These are phyloP conservation scores for Scenedesmus sp. DNA, from an alignment of 163 green algal genomes.

Conservation along the genomic window DNA sequence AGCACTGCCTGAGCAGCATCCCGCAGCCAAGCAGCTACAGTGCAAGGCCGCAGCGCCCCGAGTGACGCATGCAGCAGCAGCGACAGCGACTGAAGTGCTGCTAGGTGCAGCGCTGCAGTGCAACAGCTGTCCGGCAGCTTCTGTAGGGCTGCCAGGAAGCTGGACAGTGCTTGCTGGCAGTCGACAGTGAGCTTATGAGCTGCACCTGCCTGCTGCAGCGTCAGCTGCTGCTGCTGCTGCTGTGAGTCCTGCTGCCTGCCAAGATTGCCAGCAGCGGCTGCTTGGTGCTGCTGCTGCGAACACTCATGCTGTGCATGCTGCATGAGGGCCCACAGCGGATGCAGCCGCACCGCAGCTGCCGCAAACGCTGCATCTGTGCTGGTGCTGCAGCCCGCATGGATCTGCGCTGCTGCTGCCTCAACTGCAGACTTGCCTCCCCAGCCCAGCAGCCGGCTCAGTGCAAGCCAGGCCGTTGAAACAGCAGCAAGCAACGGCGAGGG, in stretches of 20 bases:
- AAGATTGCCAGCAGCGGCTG: background rate
- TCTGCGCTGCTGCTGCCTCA: background rate
- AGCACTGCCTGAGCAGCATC: background rate
- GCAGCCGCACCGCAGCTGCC: background rate
- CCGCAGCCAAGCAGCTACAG: conserved; percentile 23
- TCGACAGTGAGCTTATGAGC: background rate
- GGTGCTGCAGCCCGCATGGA: conserved; percentile 2
- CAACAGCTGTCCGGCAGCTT: background rate
- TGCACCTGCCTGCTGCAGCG: background rate
- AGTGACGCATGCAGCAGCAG: background rate
- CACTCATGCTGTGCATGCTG: conserved; percentile 1
- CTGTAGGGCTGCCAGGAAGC: background rate
- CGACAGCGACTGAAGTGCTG: background rate
- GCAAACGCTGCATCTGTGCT: background rate
- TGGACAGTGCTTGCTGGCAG: conserved; percentile 11
- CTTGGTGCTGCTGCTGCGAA: background rate
- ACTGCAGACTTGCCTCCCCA: background rate
- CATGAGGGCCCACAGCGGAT: background rate
- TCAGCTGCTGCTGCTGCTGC: background rate
- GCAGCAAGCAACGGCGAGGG: conserved; percentile 3
- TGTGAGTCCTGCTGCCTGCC: background rate
- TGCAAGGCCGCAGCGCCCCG: background rate
- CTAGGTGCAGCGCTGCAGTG: conserved; percentile 25
- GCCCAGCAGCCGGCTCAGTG: background rate
- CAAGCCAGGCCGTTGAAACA: conserved; percentile 17